Conservation (phyloP, 495 filamentous ascomycete genomes). For the Penicilliopsis zonata region DNA sequence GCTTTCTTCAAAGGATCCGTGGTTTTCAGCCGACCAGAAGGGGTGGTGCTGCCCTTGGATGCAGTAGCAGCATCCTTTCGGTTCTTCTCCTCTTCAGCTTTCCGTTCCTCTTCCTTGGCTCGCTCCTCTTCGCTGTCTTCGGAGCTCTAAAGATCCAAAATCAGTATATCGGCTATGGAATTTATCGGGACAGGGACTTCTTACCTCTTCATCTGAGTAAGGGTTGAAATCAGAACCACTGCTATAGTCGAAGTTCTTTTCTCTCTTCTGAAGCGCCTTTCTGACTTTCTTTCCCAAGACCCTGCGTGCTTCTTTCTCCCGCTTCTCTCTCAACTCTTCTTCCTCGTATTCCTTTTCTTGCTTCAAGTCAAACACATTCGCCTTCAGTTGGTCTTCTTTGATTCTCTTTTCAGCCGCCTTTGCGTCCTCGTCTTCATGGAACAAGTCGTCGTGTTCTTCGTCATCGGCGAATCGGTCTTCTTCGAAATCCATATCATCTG, state of each 20-base stretch:
- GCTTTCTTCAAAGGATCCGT: slow-evolving; percentile 49
- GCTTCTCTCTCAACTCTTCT: slow-evolving; percentile 58
- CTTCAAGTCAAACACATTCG: slow-evolving; percentile 75
- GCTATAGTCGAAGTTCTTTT: slow-evolving; percentile 77
- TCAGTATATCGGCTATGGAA: neutral
- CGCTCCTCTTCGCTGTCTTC: slow-evolving; percentile 38
- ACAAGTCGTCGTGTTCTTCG: slow-evolving; percentile 71
- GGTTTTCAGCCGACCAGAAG: slow-evolving; percentile 48
- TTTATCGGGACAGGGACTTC: neutral
- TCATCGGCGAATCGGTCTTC: slow-evolving; percentile 73
- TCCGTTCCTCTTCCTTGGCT: slow-evolving; percentile 58
- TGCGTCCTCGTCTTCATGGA: slow-evolving; percentile 74
- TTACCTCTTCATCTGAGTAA: slow-evolving; percentile 47
- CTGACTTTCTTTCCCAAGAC: slow-evolving; percentile 61
- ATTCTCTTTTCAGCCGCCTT: slow-evolving; percentile 80
- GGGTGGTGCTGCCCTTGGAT: slow-evolving; percentile 63
- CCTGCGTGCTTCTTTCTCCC: slow-evolving; percentile 53
- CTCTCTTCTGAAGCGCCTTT: slow-evolving; percentile 69
- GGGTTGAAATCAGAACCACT: slow-evolving; percentile 64
- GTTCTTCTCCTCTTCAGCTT: slow-evolving; percentile 51
- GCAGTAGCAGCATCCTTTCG: slow-evolving; percentile 45
- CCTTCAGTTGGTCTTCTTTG: slow-evolving; percentile 75
- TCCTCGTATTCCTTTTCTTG: slow-evolving; percentile 78
- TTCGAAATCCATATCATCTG: slow-evolving; percentile 48
- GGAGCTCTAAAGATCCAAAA: slow-evolving; percentile 18